Conservation (phyloP, 495 filamentous ascomycete genomes). For the Penicillium manginii region DNA sequence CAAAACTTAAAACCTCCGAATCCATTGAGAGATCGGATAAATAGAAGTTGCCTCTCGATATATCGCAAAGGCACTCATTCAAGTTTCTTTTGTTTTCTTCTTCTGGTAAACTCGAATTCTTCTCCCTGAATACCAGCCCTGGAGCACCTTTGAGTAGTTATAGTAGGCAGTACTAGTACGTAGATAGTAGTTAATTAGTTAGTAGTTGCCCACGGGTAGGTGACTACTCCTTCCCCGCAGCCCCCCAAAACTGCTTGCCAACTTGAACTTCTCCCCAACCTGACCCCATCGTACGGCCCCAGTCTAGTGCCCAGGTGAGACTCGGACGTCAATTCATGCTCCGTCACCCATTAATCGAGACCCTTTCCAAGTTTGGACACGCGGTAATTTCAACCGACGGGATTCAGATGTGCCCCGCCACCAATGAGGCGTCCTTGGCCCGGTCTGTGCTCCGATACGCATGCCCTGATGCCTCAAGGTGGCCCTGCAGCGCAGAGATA, state of each 20-base stretch:
- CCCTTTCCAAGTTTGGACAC: background rate
- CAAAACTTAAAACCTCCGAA: background rate
- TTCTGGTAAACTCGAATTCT: too few species aligned
- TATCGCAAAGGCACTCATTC: too few species aligned
- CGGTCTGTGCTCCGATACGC: conserved; percentile 4
- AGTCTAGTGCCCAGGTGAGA: background rate
- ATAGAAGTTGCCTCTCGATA: background rate
- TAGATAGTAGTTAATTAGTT: too few species aligned
- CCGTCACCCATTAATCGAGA: background rate
- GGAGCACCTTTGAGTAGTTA: too few species aligned
- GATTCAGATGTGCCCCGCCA: background rate
- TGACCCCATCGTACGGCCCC: too few species aligned
- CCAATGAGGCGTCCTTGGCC: background rate
- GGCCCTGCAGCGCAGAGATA: background rate
- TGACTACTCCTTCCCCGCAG: too few species aligned
- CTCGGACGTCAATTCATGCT: background rate
- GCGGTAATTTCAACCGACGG: background rate
- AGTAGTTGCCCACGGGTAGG: too few species aligned
- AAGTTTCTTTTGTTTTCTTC: too few species aligned
- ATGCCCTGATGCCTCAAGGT: background rate
- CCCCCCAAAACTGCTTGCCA: too few species aligned
- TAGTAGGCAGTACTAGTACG: too few species aligned
- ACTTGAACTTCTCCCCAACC: too few species aligned
- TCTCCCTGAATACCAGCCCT: too few species aligned
- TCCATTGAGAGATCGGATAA: background rate